These are phyloP conservation scores for Hippophae rhamnoides DNA, from an alignment of 306 rosid genomes.

Conservation along the genomic window DNA sequence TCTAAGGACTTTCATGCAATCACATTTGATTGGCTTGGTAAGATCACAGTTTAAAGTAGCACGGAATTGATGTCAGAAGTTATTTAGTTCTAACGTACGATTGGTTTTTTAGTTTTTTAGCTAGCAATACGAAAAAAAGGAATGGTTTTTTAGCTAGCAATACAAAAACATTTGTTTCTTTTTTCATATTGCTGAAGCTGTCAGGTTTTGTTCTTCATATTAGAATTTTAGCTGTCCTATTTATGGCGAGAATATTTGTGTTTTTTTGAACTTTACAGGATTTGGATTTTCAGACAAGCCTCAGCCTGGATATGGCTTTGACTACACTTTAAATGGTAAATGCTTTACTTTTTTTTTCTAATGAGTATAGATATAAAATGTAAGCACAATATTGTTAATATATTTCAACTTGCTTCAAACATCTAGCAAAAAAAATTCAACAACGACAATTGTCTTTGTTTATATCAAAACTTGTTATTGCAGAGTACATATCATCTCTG, in stretches of 20 bases:
- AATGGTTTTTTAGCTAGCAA: no score
- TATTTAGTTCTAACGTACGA: no score
- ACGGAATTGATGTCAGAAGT: conserved; percentile 5
- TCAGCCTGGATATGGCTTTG: conserved; percentile 86
- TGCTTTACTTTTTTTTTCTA: conserved; percentile 2
- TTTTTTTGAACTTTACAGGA: conserved; percentile 37
- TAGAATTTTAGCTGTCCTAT: background rate
- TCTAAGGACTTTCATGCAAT: conserved; percentile 47
- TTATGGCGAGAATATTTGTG: conserved; percentile 9
- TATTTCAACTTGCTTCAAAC: background rate
- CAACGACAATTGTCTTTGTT: background rate
- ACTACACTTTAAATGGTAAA: conserved; percentile 76
- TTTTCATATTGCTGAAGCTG: background rate
- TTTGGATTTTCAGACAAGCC: conserved; percentile 93
- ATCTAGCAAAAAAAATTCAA: background rate
- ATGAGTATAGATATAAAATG: background rate
- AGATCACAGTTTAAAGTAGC: conserved; percentile 13
- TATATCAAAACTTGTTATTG: conserved; percentile 5
- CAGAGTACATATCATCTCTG: conserved; percentile 71
- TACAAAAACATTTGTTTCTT: no score
- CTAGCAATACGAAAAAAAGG: no score
- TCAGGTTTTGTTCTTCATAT: conserved; percentile 4
- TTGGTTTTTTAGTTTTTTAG: no score
- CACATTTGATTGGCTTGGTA: conserved; percentile 91
- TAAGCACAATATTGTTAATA: background rate